Conservation (phyloP, 2,329 filamentous ascomycete species). For the Metarhizium robertsii region DNA sequence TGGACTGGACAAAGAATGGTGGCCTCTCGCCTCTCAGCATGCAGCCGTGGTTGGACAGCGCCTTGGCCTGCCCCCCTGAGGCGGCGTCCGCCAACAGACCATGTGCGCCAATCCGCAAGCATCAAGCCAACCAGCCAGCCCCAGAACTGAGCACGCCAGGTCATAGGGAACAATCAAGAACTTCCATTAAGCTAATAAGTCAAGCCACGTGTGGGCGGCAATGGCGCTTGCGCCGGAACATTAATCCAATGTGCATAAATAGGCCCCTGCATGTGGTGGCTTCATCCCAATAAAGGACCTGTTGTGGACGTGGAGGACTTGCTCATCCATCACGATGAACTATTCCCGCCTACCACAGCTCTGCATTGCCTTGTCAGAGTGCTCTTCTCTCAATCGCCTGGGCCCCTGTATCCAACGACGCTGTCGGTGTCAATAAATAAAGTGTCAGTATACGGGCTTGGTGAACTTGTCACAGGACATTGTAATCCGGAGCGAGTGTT, state of each 20-base stretch:
- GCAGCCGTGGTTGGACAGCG: neutral
- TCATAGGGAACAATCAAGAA: neutral
- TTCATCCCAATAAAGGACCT: no score
- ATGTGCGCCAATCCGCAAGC: neutral
- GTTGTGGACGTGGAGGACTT: no score
- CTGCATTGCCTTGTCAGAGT: neutral
- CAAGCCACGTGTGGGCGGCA: conserved; percentile 1
- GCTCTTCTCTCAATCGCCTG: neutral
- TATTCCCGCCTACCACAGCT: neutral
- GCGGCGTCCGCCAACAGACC: neutral
- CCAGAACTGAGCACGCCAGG: neutral
- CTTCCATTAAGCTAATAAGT: neutral
- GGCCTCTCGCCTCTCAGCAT: neutral
- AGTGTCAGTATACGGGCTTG: no score
- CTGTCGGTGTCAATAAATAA: no score
- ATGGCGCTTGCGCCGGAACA: neutral
- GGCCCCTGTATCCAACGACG: no score
- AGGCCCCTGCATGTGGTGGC: no score
- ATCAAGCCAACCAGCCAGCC: neutral
- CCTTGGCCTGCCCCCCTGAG: neutral
- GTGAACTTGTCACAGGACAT: no score
- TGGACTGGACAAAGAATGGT: neutral
- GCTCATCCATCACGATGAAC: neutral
- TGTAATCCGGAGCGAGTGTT: no score
- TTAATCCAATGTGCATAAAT: neutral